Evolutionary conservation across 352 stramenopile species (phyloP), one percentile per base, ranked within the genome.

Genomic region (Globisporangium recalcitrans): DNA sequence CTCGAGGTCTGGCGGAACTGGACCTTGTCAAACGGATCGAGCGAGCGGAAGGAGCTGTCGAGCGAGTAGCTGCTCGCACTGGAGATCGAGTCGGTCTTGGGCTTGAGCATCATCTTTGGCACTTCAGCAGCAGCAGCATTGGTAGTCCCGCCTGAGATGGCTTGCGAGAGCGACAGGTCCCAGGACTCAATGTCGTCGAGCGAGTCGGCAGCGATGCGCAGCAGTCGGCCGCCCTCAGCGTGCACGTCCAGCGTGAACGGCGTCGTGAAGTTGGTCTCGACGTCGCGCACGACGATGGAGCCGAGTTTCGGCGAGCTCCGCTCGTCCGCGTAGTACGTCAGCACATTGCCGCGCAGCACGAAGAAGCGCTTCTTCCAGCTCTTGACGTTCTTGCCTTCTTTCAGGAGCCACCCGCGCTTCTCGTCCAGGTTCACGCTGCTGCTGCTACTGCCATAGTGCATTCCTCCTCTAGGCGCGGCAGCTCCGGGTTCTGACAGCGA

Each of bases 321-420:
- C 53, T 68, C 68, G 51, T 72, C 64, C 1, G 68, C 65, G 51
- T 75, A 86, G 52, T 91, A 88, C 62, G 72, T 75, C 26, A 93
- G 58, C 47, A 69, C 70, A 14, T 63, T 80, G 14, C 76, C 78
- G 31, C 66, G 63, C 1, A 93, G 69, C 56, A 71, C 67, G 38
- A 82, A 74, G 64, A 78, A 91, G 16, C 79, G 57, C 29, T 76
- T 77, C 53, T 85, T 85, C 82, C 80, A 91, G 34, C 53, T 75
- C 36, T 79, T 70, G 24, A 85, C 59, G 7, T 67, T 63, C 21
- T 60, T 51, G 6, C 68, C 71, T 55, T 77, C 68, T 40, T 75
- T 75, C 22, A 66, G 63, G 13, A 88, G 56, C 79, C 79, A 88
- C 16, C 73, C 73, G 29, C 55, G 54, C 57, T 68, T 58, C 26